A percentile compares a stretch with the other conserved stretches of the same genome.
phyloP scores from a whole-genome alignment of 345 rosid species.

The Citrus reticulata region DNA sequence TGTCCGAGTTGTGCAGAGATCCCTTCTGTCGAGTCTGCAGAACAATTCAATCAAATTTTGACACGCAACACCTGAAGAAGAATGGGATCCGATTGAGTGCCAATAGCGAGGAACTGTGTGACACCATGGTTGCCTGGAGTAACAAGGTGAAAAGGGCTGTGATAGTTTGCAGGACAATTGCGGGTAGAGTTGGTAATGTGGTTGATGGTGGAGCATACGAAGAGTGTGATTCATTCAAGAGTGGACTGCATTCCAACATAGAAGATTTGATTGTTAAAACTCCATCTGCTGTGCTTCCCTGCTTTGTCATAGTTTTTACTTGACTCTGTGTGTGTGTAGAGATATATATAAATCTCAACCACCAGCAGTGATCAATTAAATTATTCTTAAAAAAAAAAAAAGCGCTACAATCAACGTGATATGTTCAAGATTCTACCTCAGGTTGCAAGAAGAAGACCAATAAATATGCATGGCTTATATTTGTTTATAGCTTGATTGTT shows the following conservation, averaged over 20 bases:
- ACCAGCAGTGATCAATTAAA: too few species aligned
- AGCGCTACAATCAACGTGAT: too few species aligned
- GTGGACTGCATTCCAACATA: neutral
- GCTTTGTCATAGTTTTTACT: slow-evolving; percentile 42
- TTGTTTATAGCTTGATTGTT: too few species aligned
- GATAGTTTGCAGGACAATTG: slow-evolving; percentile 39
- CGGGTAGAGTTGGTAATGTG: slow-evolving; percentile 17
- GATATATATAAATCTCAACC: neutral
- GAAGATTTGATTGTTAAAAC: slow-evolving; percentile 27
- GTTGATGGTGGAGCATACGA: slow-evolving; percentile 16
- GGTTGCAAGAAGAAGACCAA: too few species aligned
- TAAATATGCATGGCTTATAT: too few species aligned
- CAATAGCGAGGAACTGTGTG: slow-evolving; percentile 31
- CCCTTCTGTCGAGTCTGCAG: slow-evolving; percentile 41
- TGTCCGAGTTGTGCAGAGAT: slow-evolving; percentile 33
- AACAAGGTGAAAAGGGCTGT: slow-evolving; percentile 34
- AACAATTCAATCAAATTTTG: slow-evolving; percentile 29
- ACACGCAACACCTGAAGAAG: slow-evolving; percentile 18
- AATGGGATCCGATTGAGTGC: slow-evolving; percentile 32
- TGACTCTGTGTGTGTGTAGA: slow-evolving; percentile 1
- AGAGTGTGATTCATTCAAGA: slow-evolving; percentile 15
- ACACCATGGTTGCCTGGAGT: slow-evolving; percentile 10
- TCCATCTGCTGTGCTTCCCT: slow-evolving; percentile 41
- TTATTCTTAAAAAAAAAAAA: too few species aligned
- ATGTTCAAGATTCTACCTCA: too few species aligned